These are phyloP conservation scores for Candolleomyces aberdarensis DNA, from an alignment of 768 basidiomycete genomes.

Conservation along the genomic window DNA sequence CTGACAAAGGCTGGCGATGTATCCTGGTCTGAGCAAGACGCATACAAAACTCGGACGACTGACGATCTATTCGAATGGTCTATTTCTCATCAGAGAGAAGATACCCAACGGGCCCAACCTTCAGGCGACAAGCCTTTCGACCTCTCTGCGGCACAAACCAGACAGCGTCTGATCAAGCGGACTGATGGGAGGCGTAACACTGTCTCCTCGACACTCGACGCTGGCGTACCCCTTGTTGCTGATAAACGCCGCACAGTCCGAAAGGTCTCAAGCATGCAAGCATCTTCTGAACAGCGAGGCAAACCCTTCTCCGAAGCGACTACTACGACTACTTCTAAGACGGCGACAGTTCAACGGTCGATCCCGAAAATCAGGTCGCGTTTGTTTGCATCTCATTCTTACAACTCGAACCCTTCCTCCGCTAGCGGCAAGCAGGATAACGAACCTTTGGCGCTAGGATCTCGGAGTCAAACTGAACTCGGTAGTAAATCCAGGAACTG, in stretches of 20 bases:
- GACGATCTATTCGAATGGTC: slow-evolving; percentile 14
- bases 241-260: slow-evolving; percentile 31
- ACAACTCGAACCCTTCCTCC: neutral
- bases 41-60: slow-evolving; percentile 4
- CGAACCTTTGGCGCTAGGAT: neutral
- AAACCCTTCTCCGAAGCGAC: neutral
- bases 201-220: slow-evolving; percentile 3
- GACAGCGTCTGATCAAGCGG: neutral
- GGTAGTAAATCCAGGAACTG: slow-evolving; percentile 1
- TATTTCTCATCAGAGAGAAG: slow-evolving; percentile 4
- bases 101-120: neutral
- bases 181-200: slow-evolving; percentile 5
- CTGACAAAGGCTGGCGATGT: neutral
- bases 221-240: slow-evolving; percentile 3
- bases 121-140: too few relatives aligned
- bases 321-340: too few relatives aligned
- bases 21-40: slow-evolving; percentile 4
- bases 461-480: slow-evolving; percentile 1
- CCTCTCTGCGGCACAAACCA: neutral
- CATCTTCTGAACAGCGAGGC: slow-evolving; percentile 17
- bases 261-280: slow-evolving; percentile 34
- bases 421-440: neutral
- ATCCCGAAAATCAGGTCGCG: slow-evolving; percentile 26
- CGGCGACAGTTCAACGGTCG: slow-evolving; percentile 13
- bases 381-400: slow-evolving; percentile 14